phyloP scores from a whole-genome alignment of 176 grass and related monocot genomes.

The Triticum urartu region DNA sequence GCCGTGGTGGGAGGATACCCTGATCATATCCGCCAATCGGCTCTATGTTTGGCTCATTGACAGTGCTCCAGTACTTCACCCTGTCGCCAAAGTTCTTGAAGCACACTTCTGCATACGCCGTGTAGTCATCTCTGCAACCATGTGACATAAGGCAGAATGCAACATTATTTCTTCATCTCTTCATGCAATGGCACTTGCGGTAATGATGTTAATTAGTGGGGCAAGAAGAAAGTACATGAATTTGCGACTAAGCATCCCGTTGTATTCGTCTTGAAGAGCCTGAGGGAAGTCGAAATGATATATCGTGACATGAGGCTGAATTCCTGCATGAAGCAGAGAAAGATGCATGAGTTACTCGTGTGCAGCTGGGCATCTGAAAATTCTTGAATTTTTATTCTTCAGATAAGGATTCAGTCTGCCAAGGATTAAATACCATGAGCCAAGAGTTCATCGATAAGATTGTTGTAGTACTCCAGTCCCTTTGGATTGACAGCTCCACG shows the following conservation, averaged over 20 bases:
- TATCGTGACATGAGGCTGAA: constrained; percentile 84
- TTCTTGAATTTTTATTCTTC: background rate
- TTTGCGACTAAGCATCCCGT: constrained; percentile 57
- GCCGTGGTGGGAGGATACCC: constrained; percentile 39
- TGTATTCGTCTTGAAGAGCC: constrained; percentile 74
- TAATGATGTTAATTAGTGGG: background rate
- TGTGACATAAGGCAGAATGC: background rate
- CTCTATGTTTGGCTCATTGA: constrained; percentile 75
- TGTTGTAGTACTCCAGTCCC: constrained; percentile 87
- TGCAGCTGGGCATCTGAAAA: background rate
- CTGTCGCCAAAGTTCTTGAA: constrained; percentile 68
- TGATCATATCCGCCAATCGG: constrained; percentile 43
- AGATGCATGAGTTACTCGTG: background rate
- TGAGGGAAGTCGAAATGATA: constrained; percentile 89
- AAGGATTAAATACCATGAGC: constrained; percentile 49
- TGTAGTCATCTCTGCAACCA: constrained; percentile 66
- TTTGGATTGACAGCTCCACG: constrained; percentile 79
- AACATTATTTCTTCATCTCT: background rate
- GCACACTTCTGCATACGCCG: constrained; percentile 58
- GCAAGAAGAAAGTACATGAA: constrained; percentile 53
- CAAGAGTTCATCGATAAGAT: constrained; percentile 80
- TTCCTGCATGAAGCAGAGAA: constrained; percentile 46
- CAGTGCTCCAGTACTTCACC: constrained; percentile 70
- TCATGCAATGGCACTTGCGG: background rate
- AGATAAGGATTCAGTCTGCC: background rate